Evolutionary conservation across 116 monocot species (phyloP), one percentile per base, ranked within the genome.

Genomic region (Papilionanthe hybrid): DNA sequence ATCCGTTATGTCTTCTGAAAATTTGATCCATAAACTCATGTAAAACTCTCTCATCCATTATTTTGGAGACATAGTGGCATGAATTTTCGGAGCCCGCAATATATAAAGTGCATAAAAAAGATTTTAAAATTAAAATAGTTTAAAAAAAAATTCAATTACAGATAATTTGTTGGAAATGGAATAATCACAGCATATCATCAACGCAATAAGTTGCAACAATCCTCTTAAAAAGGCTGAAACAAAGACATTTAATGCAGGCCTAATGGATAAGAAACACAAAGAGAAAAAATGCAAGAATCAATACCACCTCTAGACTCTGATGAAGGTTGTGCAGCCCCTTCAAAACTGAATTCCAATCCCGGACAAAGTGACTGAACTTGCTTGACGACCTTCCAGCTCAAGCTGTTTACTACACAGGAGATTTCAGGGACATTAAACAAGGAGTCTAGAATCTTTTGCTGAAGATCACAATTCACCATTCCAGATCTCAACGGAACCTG

Each of bases 321-420:
- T 63, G 53, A 83, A 68, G 79, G 72, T 72, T 81, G 78, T 68
- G 78, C 18, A n/a, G 12, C 76, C 78, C 73, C 78, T 32, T 79
- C 48, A 83, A 73, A 68, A 85, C 71, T 12, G 27, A 86, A 87
- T 81, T 90, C 91, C 32, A 91, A 78, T 45, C 94, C 90, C 58
- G 82, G 88, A 25, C 91, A 86, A 85, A 92, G 87, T 41, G 89
- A 77, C 81, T 95, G 84, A 25, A 94, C 82, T 68, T 91, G 87
- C 79, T 91, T 76, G 12, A 84, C 91, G 47, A 90, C 90, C 82
- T 91, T 99, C 98, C 98, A 99, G 81, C 92, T 83, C 98, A 91
- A 89, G 86, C 13, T 23, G 66, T 63, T 90, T 58, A 87, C 78
- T 53, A 85, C 84, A 27, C 69, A 80, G 20, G 87, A 82, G 55